Conservation (phyloP, 176 grass and related monocot genomes). For the Aegilops bicornis region DNA sequence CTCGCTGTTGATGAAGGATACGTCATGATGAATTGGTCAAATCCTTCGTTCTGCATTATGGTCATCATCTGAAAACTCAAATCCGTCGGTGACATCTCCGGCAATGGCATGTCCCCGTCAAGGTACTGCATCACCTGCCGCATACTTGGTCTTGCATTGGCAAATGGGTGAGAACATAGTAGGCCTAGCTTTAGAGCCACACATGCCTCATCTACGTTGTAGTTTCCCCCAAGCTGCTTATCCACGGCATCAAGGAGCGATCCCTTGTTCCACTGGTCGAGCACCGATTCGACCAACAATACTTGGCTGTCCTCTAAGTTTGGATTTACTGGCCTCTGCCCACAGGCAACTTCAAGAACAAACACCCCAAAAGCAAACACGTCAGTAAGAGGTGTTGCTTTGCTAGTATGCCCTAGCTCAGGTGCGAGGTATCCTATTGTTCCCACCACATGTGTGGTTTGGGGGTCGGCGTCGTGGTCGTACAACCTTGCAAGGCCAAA, state of each 20-base stretch:
- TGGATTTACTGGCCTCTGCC: constrained; percentile 11
- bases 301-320: not conserved
- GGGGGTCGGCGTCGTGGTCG: constrained; percentile 17
- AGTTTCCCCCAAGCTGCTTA: constrained; percentile 11
- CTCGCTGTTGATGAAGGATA: not conserved
- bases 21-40: constrained; percentile 5
- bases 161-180: constrained; percentile 36
- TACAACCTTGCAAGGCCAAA: constrained; percentile 39
- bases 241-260: constrained; percentile 6
- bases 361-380: constrained; percentile 34
- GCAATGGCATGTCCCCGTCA: not conserved
- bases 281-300: constrained; percentile 25
- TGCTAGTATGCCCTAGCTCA: constrained; percentile 38
- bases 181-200: constrained; percentile 26
- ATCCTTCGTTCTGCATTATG: constrained; percentile 30
- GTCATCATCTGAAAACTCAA: constrained; percentile 22
- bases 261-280: constrained; percentile 14
- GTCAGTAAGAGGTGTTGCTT: constrained; percentile 32
- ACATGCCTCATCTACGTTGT: not conserved
- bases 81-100: constrained; percentile 26
- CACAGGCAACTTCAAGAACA: constrained; percentile 27
- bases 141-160: constrained; percentile 30
- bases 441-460: constrained; percentile 38
- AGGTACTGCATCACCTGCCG: constrained; percentile 33
- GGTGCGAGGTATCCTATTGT: constrained; percentile 46